Percentiles rank a stretch among this genome's conserved stretches.
Evolutionary conservation across 2,329 filamentous ascomycete genomes (phyloP).

Genomic region (Chrysosporium queenslandicum): DNA sequence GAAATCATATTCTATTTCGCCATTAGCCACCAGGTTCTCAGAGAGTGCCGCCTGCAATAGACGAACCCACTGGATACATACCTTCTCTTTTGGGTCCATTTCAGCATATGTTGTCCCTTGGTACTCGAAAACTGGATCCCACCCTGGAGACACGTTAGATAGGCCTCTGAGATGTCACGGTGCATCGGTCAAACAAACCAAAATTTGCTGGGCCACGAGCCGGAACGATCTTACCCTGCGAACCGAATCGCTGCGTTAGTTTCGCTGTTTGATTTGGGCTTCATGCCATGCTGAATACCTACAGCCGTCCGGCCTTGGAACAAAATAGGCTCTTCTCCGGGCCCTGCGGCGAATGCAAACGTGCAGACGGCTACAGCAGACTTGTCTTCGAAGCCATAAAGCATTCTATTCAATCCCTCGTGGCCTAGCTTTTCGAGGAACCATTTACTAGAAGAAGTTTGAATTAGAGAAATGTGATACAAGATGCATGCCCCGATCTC

Average conservation of each 20-base stretch:
- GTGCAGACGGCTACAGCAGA: conserved; percentile 89
- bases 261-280: too few species aligned
- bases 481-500: neutral
- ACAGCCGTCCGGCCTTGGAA: conserved; percentile 87
- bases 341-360: conserved; percentile 82
- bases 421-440: conserved; percentile 79
- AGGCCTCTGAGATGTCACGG: neutral
- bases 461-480: conserved; percentile 1
- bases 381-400: conserved; percentile 82
- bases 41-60: conserved; percentile 1
- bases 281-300: conserved; percentile 18
- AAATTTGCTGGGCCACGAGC: conserved; percentile 71
- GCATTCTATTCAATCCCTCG: conserved; percentile 76
- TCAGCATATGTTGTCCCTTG: conserved; percentile 87
- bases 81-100: conserved; percentile 88
- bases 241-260: neutral
- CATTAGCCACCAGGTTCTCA: neutral
- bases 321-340: conserved; percentile 69
- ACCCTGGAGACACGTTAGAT: conserved; percentile 49
- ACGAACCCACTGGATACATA: conserved; percentile 33
- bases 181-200: conserved; percentile 47
- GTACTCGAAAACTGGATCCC: conserved; percentile 95
- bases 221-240: conserved; percentile 67
- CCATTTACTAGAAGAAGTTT: conserved; percentile 60
- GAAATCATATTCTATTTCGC: conserved; percentile 67